Evolutionary conservation across 2,329 filamentous ascomycete species (phyloP).

Genomic region (Stylonectria norvegica): DNA sequence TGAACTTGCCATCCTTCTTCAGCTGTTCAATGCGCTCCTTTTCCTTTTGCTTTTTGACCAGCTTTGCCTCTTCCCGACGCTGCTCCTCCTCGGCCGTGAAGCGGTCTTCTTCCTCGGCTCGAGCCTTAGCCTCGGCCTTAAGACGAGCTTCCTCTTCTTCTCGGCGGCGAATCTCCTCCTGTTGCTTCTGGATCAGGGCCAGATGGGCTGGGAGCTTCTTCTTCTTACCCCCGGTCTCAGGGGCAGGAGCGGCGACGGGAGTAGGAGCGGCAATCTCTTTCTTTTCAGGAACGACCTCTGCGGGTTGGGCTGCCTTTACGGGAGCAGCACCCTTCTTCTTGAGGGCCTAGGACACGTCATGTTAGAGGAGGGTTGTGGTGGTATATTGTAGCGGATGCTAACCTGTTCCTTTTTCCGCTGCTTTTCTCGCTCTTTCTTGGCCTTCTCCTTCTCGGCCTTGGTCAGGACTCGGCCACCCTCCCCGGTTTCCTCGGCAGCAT

Average conservation of each 20-base stretch:
- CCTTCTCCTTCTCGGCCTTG: conserved; percentile 97
- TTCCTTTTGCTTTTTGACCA: conserved; percentile 78
- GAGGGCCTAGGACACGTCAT: conserved; percentile 51
- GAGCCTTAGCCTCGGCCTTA: conserved; percentile 61
- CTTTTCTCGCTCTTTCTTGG: conserved; percentile 98
- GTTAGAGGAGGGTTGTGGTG: neutral
- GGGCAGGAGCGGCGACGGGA: conserved; percentile 34
- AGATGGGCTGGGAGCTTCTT: conserved; percentile 85
- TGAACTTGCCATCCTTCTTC: conserved; percentile 82
- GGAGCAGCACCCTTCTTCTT: conserved; percentile 67
- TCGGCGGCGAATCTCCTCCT: conserved; percentile 67
- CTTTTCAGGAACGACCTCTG: conserved; percentile 55
- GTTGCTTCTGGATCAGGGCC: conserved; percentile 72
- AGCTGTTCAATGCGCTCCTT: conserved; percentile 83
- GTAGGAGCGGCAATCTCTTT: conserved; percentile 52
- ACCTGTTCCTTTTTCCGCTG: conserved; percentile 98
- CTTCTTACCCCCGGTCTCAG: conserved; percentile 63
- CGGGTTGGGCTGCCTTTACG: conserved; percentile 24
- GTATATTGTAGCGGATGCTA: conserved; percentile 7
- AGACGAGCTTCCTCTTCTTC: conserved; percentile 64
- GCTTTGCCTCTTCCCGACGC: conserved; percentile 68
- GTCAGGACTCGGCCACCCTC: conserved; percentile 72
- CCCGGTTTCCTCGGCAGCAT: conserved; percentile 52
- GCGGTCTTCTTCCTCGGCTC: conserved; percentile 63
- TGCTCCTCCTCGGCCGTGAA: conserved; percentile 64